Evolutionary conservation across 106 monocot genomes (phyloP).

Genomic region (Platanthera guangdongensis): DNA sequence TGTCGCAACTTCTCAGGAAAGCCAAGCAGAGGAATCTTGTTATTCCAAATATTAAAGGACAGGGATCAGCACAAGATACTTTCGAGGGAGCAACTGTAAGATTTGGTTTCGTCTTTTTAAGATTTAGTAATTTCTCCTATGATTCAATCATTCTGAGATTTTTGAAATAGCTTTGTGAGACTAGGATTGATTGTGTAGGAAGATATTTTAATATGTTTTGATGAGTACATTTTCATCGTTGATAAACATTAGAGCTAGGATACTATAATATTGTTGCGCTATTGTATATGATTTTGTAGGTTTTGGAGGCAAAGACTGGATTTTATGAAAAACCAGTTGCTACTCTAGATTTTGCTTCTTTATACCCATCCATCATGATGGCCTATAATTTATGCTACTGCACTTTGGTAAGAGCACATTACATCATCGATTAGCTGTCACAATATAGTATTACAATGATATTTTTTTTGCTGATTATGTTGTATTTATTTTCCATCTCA

Average conservation of each 20-base stretch:
- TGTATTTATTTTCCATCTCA: not conserved
- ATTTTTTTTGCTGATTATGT: conserved; percentile 2
- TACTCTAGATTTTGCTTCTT: conserved; percentile 96
- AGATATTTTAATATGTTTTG: not conserved
- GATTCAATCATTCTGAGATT: not conserved
- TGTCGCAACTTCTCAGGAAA: conserved; percentile 95
- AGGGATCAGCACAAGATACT: conserved; percentile 80
- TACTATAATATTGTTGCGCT: not conserved
- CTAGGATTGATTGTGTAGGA: not conserved
- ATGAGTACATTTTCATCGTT: not conserved
- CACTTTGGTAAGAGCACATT: conserved; percentile 59
- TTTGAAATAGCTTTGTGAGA: not conserved
- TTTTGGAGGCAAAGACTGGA: conserved; percentile 95
- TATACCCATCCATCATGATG: conserved; percentile 99
- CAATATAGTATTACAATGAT: not conserved
- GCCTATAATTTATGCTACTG: conserved; percentile 99
- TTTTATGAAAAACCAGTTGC: conserved; percentile 99
- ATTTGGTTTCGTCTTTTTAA: not conserved
- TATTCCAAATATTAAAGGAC: conserved; percentile 94
- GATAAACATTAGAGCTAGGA: not conserved
- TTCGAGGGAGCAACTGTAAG: conserved; percentile 99
- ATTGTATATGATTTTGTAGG: conserved; percentile 27
- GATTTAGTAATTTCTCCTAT: not conserved
- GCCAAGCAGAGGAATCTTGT: conserved; percentile 86
- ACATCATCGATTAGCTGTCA: not conserved